These are phyloP conservation scores for Tuber magnatum DNA, from an alignment of 495 filamentous ascomycete genomes.

Conservation along the genomic window DNA sequence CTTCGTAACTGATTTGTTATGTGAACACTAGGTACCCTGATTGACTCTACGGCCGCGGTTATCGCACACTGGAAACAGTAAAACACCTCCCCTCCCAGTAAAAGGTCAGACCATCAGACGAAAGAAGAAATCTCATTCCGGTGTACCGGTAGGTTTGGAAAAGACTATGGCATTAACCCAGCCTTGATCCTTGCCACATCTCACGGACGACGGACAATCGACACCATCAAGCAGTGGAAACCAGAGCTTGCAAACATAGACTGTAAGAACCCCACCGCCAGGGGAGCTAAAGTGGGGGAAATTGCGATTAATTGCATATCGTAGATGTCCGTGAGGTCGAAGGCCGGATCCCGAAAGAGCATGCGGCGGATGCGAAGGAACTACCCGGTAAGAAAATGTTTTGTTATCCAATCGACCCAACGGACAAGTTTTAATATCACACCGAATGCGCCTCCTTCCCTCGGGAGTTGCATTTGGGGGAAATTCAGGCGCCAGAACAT, in stretches of 20 bases:
- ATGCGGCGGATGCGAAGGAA: slow-evolving; percentile 70
- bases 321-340: slow-evolving; percentile 75
- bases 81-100: slow-evolving; percentile 40
- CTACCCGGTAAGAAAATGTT: slow-evolving; percentile 48
- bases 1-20: background rate
- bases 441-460: background rate
- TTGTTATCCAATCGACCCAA: background rate
- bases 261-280: slow-evolving; percentile 40
- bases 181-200: slow-evolving; percentile 76
- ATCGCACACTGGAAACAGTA: slow-evolving; percentile 87
- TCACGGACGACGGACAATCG: slow-evolving; percentile 79
- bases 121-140: background rate
- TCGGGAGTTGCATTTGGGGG: slow-evolving; percentile 12
- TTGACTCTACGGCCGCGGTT: slow-evolving; percentile 74
- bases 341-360: slow-evolving; percentile 64
- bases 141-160: slow-evolving; percentile 65
- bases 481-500: slow-evolving; percentile 49
- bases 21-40: slow-evolving; percentile 52
- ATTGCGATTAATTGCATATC: background rate
- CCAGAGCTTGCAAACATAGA: slow-evolving; percentile 67
- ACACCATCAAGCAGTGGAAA: slow-evolving; percentile 46
- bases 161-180: slow-evolving; percentile 74
- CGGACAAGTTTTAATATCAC: background rate
- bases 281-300: background rate
- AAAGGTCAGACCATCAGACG: slow-evolving; percentile 1